A percentile compares a stretch with the other conserved stretches of the same genome.
These are phyloP conservation scores for Luvunga scandens DNA, from an alignment of 345 rosid species.

Conservation along the genomic window DNA sequence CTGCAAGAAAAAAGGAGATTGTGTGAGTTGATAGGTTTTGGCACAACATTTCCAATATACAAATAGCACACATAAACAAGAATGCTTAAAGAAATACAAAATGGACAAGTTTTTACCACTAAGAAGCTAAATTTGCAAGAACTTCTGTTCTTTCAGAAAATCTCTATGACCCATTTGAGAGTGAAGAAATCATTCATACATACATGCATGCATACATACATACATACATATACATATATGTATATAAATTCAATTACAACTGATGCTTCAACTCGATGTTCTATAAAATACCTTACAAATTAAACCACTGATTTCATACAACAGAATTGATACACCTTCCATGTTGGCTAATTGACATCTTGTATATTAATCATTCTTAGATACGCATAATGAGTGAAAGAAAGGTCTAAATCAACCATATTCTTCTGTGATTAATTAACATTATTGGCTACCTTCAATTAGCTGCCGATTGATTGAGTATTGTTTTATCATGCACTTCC, in stretches of 20 bases:
- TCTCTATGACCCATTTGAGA: neutral
- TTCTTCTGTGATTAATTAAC: neutral
- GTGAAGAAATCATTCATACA: neutral
- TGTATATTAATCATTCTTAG: neutral
- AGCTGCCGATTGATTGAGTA: no score
- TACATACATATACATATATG: no score
- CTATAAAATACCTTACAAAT: neutral
- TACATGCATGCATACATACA: no score
- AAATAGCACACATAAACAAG: neutral
- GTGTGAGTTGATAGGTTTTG: neutral
- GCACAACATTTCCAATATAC: neutral
- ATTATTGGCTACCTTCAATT: neutral
- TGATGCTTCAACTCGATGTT: neutral
- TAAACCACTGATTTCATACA: neutral
- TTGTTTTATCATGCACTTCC: no score
- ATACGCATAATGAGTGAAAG: neutral
- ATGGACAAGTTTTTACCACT: neutral
- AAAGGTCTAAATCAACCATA: neutral
- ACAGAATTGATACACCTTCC: neutral
- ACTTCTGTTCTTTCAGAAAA: neutral
- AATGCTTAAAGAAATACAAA: neutral
- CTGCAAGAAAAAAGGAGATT: constrained; percentile 32
- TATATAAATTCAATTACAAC: neutral
- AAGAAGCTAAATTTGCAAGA: constrained; percentile 1
- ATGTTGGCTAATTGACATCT: neutral